A percentile compares a stretch with the other conserved stretches of the same genome.
Evolutionary conservation across 495 filamentous ascomycete species (phyloP).

Genomic region (Tuber aestivum): DNA sequence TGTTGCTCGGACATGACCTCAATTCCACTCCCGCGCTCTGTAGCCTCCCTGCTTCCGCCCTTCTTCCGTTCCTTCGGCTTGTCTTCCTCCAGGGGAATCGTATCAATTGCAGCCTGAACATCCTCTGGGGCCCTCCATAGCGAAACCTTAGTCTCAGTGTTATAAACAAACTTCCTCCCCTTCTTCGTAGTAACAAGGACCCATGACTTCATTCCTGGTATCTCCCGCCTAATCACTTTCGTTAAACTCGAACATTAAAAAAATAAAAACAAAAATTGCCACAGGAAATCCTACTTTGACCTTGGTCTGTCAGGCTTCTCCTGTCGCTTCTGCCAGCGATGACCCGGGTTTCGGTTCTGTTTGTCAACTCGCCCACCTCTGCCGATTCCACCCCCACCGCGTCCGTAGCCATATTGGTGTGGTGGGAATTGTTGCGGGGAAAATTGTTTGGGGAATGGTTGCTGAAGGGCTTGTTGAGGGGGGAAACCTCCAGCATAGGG

Average conservation of each 20-base stretch:
- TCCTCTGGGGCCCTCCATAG: conserved; percentile 88
- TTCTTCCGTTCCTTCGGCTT: conserved; percentile 47
- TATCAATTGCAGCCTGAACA: conserved; percentile 65
- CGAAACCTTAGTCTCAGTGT: conserved; percentile 72
- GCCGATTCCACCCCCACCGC: conserved; percentile 41
- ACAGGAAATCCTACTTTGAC: conserved; percentile 43
- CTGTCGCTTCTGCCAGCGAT: conserved; percentile 50
- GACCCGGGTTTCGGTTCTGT: conserved; percentile 42
- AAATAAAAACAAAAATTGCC: not conserved
- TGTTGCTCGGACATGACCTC: conserved; percentile 41
- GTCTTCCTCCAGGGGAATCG: conserved; percentile 50
- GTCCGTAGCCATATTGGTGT: conserved; percentile 33
- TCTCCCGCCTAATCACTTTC: conserved; percentile 52
- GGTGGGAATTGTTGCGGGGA: conserved; percentile 32
- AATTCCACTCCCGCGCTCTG: conserved; percentile 24
- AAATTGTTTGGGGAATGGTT: conserved; percentile 49
- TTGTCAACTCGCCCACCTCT: conserved; percentile 42
- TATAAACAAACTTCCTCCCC: conserved; percentile 82
- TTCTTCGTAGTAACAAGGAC: conserved; percentile 84
- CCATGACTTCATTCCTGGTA: conserved; percentile 85
- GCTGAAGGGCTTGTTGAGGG: conserved; percentile 35
- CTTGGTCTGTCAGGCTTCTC: conserved; percentile 69
- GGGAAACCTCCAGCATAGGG: conserved; percentile 42
- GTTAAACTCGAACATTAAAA: not conserved
- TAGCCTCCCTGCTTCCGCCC: conserved; percentile 42